Evolutionary conservation across 2,329 filamentous ascomycete species (phyloP).

Genomic region (Penicillium sp.): DNA sequence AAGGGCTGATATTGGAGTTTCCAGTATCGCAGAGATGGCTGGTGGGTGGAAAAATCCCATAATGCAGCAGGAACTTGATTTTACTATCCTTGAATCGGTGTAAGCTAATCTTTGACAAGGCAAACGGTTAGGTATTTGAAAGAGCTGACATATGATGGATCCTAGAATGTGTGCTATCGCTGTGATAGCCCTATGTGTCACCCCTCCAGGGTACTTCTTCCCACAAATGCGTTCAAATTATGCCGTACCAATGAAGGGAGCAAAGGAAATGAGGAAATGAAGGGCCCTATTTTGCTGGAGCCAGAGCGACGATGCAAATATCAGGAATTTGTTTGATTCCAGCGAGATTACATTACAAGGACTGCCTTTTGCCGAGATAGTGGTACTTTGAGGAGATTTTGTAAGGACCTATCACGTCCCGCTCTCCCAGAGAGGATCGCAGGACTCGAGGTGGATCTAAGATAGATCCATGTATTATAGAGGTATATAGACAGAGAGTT

Average conservation of each 20-base stretch:
- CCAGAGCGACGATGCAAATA: background rate
- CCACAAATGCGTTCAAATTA: background rate
- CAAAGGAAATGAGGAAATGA: background rate
- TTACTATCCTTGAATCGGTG: background rate
- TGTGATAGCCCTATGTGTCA: background rate
- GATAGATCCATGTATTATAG: too few relatives aligned
- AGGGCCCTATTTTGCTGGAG: background rate
- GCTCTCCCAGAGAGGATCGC: too few relatives aligned
- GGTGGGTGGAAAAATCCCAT: background rate
- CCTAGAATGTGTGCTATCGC: background rate
- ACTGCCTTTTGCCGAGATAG: background rate
- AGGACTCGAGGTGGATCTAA: too few relatives aligned
- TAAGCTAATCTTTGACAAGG: background rate
- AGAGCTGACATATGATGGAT: background rate
- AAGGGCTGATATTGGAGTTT: background rate
- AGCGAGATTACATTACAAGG: background rate
- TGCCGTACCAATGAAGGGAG: background rate
- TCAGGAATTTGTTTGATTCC: background rate
- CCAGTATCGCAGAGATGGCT: background rate
- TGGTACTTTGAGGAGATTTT: too few relatives aligned
- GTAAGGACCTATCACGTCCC: too few relatives aligned
- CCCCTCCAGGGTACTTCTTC: background rate
- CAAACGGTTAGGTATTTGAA: too few relatives aligned
- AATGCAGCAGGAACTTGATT: background rate
- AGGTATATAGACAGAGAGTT: too few relatives aligned